Percentiles rank a stretch among this genome's conserved stretches.
phyloP scores from a whole-genome alignment of 1,284 basidiomycete genomes.

The Ustilago hordei region DNA sequence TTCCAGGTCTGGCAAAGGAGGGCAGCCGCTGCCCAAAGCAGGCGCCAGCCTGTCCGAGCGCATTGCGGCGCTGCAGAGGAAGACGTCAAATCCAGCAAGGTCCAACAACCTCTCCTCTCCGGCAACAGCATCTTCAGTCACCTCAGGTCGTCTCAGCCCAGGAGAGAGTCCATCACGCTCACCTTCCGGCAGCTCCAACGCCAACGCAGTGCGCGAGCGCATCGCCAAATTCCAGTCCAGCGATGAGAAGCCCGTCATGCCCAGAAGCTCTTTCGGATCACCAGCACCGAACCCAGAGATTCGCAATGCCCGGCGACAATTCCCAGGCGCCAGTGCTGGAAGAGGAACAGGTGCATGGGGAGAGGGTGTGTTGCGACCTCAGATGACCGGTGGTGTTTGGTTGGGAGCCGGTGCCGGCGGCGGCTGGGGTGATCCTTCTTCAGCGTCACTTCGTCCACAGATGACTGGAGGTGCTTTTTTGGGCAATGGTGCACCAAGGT shows the following conservation, averaged over 20 bases:
- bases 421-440: conserved; percentile 47
- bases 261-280: conserved; percentile 61
- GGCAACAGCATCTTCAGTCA: conserved; percentile 12
- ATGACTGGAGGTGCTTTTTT: conserved; percentile 56
- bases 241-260: conserved; percentile 57
- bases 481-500: conserved; percentile 36
- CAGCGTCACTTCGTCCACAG: conserved; percentile 52
- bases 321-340: conserved; percentile 49
- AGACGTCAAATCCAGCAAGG: conserved; percentile 44
- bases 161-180: conserved; percentile 45
- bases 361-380: conserved; percentile 59
- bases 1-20: conserved; percentile 34
- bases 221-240: conserved; percentile 61
- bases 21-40: conserved; percentile 41
- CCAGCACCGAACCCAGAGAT: conserved; percentile 59
- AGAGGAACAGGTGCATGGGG: conserved; percentile 58
- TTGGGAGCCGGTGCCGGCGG: conserved; percentile 50
- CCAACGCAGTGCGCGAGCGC: conserved; percentile 55
- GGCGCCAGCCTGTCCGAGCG: conserved; percentile 58
- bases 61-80: conserved; percentile 62
- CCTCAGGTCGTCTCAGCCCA: conserved; percentile 39
- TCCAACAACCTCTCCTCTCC: conserved; percentile 40
- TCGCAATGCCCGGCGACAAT: conserved; percentile 42
- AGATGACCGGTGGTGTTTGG: conserved; percentile 64
- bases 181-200: conserved; percentile 30